A percentile compares a stretch with the other conserved stretches of the same genome.
phyloP scores from a whole-genome alignment of 176 grass and related monocot genomes.

The Cocos nucifera region DNA sequence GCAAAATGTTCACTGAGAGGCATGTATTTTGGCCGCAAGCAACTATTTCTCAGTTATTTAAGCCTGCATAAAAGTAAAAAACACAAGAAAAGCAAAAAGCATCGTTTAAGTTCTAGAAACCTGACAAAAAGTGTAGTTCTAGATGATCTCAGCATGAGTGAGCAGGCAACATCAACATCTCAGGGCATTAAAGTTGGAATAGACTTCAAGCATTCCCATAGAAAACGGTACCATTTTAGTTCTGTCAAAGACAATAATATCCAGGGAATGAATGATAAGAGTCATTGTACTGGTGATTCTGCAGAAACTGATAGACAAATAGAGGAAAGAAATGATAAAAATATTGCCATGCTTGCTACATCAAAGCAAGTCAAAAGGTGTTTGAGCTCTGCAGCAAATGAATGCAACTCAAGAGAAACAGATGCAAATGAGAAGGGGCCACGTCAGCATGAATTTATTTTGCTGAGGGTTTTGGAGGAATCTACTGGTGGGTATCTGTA shows the following conservation, averaged over 20 bases:
- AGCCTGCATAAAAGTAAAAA: constrained; percentile 39
- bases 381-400: constrained; percentile 8
- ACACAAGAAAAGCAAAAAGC: constrained; percentile 38
- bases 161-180: constrained; percentile 50
- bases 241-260: constrained; percentile 5
- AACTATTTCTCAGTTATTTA: constrained; percentile 38
- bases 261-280: not conserved
- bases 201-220: constrained; percentile 25
- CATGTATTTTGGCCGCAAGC: constrained; percentile 38
- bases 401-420: constrained; percentile 5
- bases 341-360: no score
- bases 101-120: constrained; percentile 3
- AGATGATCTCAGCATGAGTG: constrained; percentile 15
- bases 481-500: constrained; percentile 33
- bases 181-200: constrained; percentile 12
- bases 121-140: constrained; percentile 1
- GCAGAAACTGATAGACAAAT: no score
- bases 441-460: constrained; percentile 24
- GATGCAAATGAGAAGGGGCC: constrained; percentile 16
- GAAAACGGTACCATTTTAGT: constrained; percentile 17
- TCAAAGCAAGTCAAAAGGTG: constrained; percentile 2
- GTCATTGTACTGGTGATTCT: no score
- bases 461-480: constrained; percentile 56
- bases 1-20: constrained; percentile 28
- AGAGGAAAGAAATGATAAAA: no score